Percentiles rank a stretch among this genome's conserved stretches.
Conservation (phyloP, 192 early-diverging fungal genomes). For the Gigaspora rosea region DNA sequence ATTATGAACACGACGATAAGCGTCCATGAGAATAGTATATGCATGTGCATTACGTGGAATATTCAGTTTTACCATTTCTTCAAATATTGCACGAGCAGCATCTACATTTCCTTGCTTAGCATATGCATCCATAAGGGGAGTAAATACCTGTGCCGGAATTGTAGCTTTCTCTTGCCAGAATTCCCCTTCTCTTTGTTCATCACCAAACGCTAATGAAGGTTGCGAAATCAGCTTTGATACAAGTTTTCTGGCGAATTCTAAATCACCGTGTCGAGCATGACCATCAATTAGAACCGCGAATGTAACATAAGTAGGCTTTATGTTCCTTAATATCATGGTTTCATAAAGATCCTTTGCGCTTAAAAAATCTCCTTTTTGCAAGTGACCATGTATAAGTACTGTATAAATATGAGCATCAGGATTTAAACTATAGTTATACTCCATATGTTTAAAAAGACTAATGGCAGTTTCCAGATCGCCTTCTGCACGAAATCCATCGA, state of each 20-base stretch:
- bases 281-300: slow-evolving; percentile 49
- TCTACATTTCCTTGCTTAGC: slow-evolving; percentile 35
- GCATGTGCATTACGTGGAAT: slow-evolving; percentile 37
- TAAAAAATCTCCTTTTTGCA: slow-evolving; percentile 36
- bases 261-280: slow-evolving; percentile 38
- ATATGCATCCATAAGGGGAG: slow-evolving; percentile 48
- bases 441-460: slow-evolving; percentile 46
- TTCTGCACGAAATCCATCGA: slow-evolving; percentile 45
- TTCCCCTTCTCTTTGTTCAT: not conserved
- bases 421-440: slow-evolving; percentile 37
- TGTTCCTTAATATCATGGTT: slow-evolving; percentile 42
- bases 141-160: slow-evolving; percentile 43
- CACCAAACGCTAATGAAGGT: not conserved
- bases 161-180: slow-evolving; percentile 9
- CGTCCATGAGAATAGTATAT: slow-evolving; percentile 52
- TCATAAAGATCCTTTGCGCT: slow-evolving; percentile 45
- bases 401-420: slow-evolving; percentile 49
- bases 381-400: slow-evolving; percentile 53
- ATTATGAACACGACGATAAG: slow-evolving; percentile 43
- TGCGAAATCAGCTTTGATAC: slow-evolving; percentile 17
- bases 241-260: slow-evolving; percentile 20
- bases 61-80: slow-evolving; percentile 42
- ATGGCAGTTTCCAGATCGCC: slow-evolving; percentile 41
- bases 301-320: slow-evolving; percentile 48
- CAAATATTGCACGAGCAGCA: slow-evolving; percentile 42